Conservation (phyloP, 1,284 basidiomycete species). For the Apiotrichum gamsii region DNA sequence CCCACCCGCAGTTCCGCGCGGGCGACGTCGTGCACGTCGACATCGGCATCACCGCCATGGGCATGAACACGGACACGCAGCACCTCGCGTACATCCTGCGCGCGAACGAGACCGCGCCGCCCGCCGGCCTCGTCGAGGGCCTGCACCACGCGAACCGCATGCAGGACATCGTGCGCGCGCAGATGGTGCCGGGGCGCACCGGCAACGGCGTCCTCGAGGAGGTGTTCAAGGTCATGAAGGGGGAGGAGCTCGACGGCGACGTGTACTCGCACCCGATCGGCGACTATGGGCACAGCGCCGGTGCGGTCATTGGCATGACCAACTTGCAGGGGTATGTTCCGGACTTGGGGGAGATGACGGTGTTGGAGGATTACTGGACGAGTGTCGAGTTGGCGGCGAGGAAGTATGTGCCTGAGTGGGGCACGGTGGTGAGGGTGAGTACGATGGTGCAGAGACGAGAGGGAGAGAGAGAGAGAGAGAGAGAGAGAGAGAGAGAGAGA, state of each 20-base stretch:
- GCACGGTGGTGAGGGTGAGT: constrained; percentile 21
- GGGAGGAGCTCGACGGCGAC: constrained; percentile 51
- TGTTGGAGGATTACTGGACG: constrained; percentile 21
- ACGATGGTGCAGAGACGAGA: too few relatives aligned
- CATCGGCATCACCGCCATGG: constrained; percentile 55
- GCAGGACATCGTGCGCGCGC: constrained; percentile 52
- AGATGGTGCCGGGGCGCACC: constrained; percentile 51
- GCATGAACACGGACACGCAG: constrained; percentile 56
- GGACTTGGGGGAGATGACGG: constrained; percentile 12
- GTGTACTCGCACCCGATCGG: constrained; percentile 52
- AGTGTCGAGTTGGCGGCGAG: constrained; percentile 53
- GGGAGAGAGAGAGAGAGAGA: too few relatives aligned
- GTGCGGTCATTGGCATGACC: constrained; percentile 52
- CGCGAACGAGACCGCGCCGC: constrained; percentile 48
- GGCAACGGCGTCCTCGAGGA: constrained; percentile 53
- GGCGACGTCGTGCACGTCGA: constrained; percentile 54
- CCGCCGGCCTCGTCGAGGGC: constrained; percentile 47
- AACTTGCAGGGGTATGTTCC: constrained; percentile 14
- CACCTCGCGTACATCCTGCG: constrained; percentile 56
- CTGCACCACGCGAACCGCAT: constrained; percentile 52
- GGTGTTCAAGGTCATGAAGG: constrained; percentile 49
- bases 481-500: too few relatives aligned
- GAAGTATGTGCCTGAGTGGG: constrained; percentile 53
- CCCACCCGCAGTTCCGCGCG: constrained; percentile 24
- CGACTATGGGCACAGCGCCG: constrained; percentile 56